Conservation (phyloP, 306 rosid genomes). For the Coriaria nepalensis region DNA sequence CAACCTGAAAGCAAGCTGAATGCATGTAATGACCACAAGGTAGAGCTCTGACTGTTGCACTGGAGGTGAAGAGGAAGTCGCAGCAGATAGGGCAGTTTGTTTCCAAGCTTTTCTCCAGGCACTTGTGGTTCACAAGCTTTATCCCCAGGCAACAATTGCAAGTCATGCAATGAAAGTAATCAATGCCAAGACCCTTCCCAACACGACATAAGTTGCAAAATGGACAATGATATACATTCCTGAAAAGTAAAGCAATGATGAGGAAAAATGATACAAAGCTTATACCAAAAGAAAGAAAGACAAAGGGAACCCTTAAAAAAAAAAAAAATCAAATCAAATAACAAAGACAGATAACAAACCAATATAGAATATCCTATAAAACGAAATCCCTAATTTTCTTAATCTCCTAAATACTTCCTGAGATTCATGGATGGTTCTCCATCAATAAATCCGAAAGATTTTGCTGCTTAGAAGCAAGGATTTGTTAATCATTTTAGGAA, state of each 20-base stretch:
- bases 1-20: conserved; percentile 99
- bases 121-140: conserved; percentile 71
- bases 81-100: conserved; percentile 98
- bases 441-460: too few species aligned
- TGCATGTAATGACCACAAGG: conserved; percentile 99
- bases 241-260: conserved; percentile 14
- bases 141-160: conserved; percentile 97
- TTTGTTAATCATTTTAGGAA: too few species aligned
- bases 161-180: conserved; percentile 91
- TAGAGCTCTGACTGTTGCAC: conserved; percentile 85
- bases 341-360: too few species aligned
- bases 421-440: too few species aligned
- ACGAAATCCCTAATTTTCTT: too few species aligned
- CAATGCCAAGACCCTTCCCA: conserved; percentile 91
- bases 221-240: conserved; percentile 96
- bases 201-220: conserved; percentile 97
- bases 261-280: neutral
- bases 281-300: too few species aligned
- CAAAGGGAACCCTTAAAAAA: too few species aligned
- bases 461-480: too few species aligned
- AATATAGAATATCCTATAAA: too few species aligned
- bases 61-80: conserved; percentile 85
- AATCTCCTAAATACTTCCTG: too few species aligned
- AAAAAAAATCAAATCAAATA: too few species aligned
- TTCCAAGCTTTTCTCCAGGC: conserved; percentile 90